Evolutionary conservation across 2,329 filamentous ascomycete species (phyloP).

Genomic region (Microsporum audouinii): DNA sequence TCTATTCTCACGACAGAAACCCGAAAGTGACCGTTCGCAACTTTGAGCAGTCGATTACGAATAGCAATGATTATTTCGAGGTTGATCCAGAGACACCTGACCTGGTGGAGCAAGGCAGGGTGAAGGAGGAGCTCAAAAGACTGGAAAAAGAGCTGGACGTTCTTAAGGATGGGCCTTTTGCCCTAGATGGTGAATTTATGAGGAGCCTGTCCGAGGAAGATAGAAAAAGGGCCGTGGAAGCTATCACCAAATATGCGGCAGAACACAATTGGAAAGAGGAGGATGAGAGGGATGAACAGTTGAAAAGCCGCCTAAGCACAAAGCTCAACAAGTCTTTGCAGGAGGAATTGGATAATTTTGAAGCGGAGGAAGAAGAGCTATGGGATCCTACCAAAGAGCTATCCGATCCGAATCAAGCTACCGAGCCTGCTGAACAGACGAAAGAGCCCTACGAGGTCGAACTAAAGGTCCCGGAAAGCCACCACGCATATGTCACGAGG

Average conservation of each 20-base stretch:
- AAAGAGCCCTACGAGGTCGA: conserved; percentile 25
- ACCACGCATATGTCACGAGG: conserved; percentile 29
- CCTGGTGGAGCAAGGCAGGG: conserved; percentile 27
- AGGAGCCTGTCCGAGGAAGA: conserved; percentile 32
- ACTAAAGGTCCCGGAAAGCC: conserved; percentile 24
- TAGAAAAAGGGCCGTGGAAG: conserved; percentile 31
- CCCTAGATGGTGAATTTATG: conserved; percentile 35
- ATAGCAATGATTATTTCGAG: conserved; percentile 27
- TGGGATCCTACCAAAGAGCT: conserved; percentile 22
- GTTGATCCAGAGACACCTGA: conserved; percentile 28
- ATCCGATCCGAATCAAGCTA: conserved; percentile 5
- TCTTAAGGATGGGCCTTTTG: conserved; percentile 33
- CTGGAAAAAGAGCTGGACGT: conserved; percentile 32
- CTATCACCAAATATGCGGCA: conserved; percentile 32
- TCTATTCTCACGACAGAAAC: conserved; percentile 22
- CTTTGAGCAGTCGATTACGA: conserved; percentile 32
- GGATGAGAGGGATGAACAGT: conserved; percentile 4
- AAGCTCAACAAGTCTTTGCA: conserved; percentile 8
- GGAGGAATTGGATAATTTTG: conserved; percentile 23
- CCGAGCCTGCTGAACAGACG: conserved; percentile 4
- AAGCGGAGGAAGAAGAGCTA: conserved; percentile 26
- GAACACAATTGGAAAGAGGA: conserved; percentile 22
- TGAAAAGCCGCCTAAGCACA: conserved; percentile 4
- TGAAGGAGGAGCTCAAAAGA: conserved; percentile 25
- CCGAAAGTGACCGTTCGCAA: conserved; percentile 34